A percentile compares a stretch with the other conserved stretches of the same genome.
Conservation (phyloP, 2,329 filamentous ascomycete genomes). For the Aspergillus carbonarius region DNA sequence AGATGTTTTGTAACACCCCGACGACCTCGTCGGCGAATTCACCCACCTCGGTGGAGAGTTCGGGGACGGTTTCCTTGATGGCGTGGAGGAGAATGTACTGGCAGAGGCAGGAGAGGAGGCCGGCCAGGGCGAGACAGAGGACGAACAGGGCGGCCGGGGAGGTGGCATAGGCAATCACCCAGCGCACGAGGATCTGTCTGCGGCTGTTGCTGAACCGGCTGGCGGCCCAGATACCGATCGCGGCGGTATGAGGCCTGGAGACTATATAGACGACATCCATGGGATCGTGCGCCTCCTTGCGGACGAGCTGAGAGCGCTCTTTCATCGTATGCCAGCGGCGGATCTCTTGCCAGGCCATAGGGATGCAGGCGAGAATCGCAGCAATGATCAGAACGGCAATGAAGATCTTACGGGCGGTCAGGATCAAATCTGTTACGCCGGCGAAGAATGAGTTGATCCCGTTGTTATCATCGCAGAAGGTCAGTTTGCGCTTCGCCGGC, state of each 20-base stretch:
- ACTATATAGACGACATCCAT: constrained; percentile 89
- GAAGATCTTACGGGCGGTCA: constrained; percentile 70
- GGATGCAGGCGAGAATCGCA: constrained; percentile 70
- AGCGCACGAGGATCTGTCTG: constrained; percentile 72
- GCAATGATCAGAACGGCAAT: constrained; percentile 70
- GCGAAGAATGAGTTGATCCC: constrained; percentile 82
- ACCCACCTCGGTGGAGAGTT: constrained; percentile 70
- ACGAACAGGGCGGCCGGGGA: constrained; percentile 83
- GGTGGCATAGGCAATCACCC: constrained; percentile 85
- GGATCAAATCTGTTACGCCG: constrained; percentile 64
- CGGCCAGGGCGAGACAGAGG: constrained; percentile 76
- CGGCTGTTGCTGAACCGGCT: constrained; percentile 61
- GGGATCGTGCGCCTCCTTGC: constrained; percentile 67
- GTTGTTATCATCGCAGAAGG: constrained; percentile 85
- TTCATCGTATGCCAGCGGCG: constrained; percentile 72
- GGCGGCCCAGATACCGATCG: constrained; percentile 68
- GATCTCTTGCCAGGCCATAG: constrained; percentile 80
- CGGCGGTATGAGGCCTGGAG: constrained; percentile 74
- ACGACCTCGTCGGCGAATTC: constrained; percentile 79
- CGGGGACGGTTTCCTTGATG: constrained; percentile 74
- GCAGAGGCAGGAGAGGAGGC: constrained; percentile 77
- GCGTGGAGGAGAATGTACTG: constrained; percentile 74
- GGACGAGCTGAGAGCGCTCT: constrained; percentile 66
- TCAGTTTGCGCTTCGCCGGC: constrained; percentile 76
- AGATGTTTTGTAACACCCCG: constrained; percentile 68